phyloP scores from a whole-genome alignment of 108 stramenopile genomes.

The Thalassiosira profunda region DNA sequence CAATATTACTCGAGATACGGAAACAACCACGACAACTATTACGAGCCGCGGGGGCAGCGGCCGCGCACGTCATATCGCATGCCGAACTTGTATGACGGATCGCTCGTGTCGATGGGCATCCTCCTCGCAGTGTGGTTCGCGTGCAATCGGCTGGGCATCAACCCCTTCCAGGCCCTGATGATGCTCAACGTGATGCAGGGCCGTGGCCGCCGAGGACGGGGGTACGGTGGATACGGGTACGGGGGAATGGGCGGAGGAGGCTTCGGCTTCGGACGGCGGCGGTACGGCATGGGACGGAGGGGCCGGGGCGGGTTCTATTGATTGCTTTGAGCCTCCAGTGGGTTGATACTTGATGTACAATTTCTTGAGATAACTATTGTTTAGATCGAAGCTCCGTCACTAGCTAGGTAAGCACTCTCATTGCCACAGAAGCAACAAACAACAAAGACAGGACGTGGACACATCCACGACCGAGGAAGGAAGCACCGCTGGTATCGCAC shows the following conservation, averaged over 20 bases:
- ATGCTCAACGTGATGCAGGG: conserved; percentile 62
- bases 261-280: conserved; percentile 33
- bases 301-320: conserved; percentile 19
- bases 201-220: conserved; percentile 19
- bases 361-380: too few species aligned
- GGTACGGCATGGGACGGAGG: conserved; percentile 28
- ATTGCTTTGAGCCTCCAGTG: too few species aligned
- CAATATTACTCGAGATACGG: conserved; percentile 42
- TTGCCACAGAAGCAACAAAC: too few species aligned
- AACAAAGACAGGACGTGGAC: too few species aligned
- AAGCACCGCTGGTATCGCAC: too few species aligned
- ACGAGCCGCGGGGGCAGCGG: too few species aligned
- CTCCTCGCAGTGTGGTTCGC: conserved; percentile 38
- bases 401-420: too few species aligned
- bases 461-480: too few species aligned
- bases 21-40: conserved; percentile 11
- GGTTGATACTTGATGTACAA: too few species aligned
- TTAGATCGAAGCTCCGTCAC: too few species aligned
- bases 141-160: conserved; percentile 70
- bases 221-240: conserved; percentile 27
- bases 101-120: conserved; percentile 49
- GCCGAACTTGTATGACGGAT: conserved; percentile 67
- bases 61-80: conserved; percentile 16
- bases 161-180: conserved; percentile 67
- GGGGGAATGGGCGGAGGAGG: conserved; percentile 42